Percentiles rank a stretch among this genome's conserved stretches.
Conservation (phyloP, 805 yeast genomes). For the Lachancea meyersii region DNA sequence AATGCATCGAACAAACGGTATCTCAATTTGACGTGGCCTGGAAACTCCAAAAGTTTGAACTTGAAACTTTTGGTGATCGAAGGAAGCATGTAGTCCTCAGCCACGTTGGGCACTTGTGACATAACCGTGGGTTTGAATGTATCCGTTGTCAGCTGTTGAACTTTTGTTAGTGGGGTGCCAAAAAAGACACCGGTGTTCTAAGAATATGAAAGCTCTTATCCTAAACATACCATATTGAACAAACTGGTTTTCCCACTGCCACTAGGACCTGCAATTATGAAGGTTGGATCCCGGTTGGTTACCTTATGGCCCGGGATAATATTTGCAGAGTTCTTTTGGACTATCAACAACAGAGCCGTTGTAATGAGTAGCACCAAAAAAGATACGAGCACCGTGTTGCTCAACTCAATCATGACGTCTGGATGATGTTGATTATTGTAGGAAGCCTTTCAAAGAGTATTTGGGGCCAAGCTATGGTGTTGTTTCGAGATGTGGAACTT, state of each 20-base stretch:
- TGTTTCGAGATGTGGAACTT: neutral
- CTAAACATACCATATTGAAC: conserved; percentile 29
- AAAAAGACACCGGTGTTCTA: neutral
- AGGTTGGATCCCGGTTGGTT: conserved; percentile 40
- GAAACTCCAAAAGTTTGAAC: conserved; percentile 66
- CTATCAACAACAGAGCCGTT: conserved; percentile 15
- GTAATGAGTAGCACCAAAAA: conserved; percentile 17
- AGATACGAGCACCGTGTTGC: conserved; percentile 14
- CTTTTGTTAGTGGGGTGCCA: neutral
- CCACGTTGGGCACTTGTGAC: conserved; percentile 44
- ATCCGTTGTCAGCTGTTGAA: conserved; percentile 24
- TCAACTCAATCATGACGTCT: conserved; percentile 1
- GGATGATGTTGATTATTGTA: neutral
- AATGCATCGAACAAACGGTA: conserved; percentile 47
- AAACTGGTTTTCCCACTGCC: conserved; percentile 63
- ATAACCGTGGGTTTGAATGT: conserved; percentile 38
- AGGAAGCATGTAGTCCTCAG: conserved; percentile 37
- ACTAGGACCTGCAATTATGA: conserved; percentile 59
- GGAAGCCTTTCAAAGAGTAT: neutral
- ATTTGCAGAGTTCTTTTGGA: conserved; percentile 14
- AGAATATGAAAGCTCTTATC: neutral
- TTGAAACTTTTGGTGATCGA: conserved; percentile 33
- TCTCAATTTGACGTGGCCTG: conserved; percentile 79
- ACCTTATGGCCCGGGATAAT: conserved; percentile 13
- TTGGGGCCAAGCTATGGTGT: neutral